phyloP scores from a whole-genome alignment of 495 filamentous ascomycete species.

The Bathelium albidoporum region DNA sequence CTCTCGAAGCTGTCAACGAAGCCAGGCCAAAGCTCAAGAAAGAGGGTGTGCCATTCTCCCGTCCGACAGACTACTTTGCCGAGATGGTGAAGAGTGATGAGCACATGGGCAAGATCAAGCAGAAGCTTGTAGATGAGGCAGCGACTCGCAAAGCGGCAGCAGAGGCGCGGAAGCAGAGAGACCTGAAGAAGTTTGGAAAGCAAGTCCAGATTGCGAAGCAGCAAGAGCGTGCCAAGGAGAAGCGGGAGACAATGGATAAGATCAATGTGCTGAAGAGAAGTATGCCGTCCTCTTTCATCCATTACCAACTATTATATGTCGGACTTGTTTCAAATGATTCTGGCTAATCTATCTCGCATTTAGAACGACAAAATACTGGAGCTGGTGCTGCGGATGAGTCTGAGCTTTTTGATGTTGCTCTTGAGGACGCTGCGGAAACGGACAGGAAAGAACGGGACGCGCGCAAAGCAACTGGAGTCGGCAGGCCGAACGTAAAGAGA shows the following conservation, averaged over 20 bases:
- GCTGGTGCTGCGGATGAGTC: constrained; percentile 53
- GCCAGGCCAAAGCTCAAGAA: constrained; percentile 65
- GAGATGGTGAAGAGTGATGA: constrained; percentile 98
- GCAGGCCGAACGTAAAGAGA: constrained; percentile 49
- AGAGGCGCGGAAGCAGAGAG: constrained; percentile 82
- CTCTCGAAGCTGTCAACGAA: constrained; percentile 61
- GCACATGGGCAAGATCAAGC: constrained; percentile 93
- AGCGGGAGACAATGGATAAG: constrained; percentile 85
- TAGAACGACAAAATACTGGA: constrained; percentile 75
- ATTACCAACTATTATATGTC: not conserved
- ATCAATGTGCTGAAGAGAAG: constrained; percentile 88
- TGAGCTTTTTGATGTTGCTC: constrained; percentile 87
- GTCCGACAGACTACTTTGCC: constrained; percentile 90
- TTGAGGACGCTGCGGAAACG: constrained; percentile 61
- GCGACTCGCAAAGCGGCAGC: constrained; percentile 82
- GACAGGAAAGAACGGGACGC: constrained; percentile 37
- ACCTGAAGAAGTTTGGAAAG: constrained; percentile 98
- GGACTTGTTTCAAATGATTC: not conserved
- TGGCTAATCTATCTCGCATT: constrained; percentile 21
- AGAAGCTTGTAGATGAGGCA: constrained; percentile 85
- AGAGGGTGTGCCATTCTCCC: constrained; percentile 73
- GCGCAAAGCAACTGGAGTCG: constrained; percentile 27
- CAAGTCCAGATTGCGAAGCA: constrained; percentile 94
- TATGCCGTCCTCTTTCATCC: constrained; percentile 38
- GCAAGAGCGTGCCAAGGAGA: constrained; percentile 83